Percentiles rank a stretch among this genome's conserved stretches.
Conservation (phyloP, 106 monocot genomes). For the Allium sativum region DNA sequence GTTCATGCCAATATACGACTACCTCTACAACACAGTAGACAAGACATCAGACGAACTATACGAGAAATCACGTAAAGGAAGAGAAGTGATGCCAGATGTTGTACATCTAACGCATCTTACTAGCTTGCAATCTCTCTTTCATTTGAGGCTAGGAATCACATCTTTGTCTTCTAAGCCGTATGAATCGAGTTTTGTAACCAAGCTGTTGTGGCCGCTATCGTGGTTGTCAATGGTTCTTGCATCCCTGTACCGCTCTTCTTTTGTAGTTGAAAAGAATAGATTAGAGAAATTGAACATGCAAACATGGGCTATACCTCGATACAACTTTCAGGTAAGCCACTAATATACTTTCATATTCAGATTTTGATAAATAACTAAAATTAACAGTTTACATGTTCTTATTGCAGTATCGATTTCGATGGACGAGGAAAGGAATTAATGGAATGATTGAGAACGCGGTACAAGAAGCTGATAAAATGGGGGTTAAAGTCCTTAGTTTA, state of each 20-base stretch:
- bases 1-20: slow-evolving; percentile 78
- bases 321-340: slow-evolving; percentile 45
- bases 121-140: slow-evolving; percentile 44
- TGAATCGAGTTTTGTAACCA: slow-evolving; percentile 30
- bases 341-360: too few species aligned
- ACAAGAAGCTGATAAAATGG: slow-evolving; percentile 50
- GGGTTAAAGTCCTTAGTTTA: slow-evolving; percentile 54
- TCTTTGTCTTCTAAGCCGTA: slow-evolving; percentile 58
- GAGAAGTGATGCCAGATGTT: slow-evolving; percentile 40
- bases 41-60: slow-evolving; percentile 50
- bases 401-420: slow-evolving; percentile 41
- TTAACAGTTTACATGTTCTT: neutral
- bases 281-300: slow-evolving; percentile 53
- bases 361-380: too few species aligned
- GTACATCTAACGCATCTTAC: slow-evolving; percentile 67
- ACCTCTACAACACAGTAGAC: slow-evolving; percentile 56
- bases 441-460: slow-evolving; percentile 51
- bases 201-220: slow-evolving; percentile 37
- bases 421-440: slow-evolving; percentile 50
- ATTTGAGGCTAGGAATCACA: slow-evolving; percentile 51
- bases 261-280: slow-evolving; percentile 51
- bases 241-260: slow-evolving; percentile 37
- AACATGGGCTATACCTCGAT: slow-evolving; percentile 68
- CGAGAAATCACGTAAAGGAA: slow-evolving; percentile 32
- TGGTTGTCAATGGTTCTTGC: slow-evolving; percentile 36